phyloP scores from a whole-genome alignment of 2,329 filamentous ascomycete species.

The Xylariaceae sp. region DNA sequence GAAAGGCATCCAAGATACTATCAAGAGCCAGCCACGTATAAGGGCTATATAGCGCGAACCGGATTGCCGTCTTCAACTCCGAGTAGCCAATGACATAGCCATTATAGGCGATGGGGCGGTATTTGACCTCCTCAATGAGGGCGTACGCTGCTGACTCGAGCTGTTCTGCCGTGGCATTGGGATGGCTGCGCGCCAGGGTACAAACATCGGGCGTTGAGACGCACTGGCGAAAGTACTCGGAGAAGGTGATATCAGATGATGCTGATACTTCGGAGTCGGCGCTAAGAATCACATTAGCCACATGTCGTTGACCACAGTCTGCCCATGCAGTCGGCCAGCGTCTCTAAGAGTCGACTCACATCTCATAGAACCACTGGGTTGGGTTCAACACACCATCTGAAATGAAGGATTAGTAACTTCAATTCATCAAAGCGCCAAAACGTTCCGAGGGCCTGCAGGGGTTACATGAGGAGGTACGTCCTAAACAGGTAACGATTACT shows the following conservation, averaged over 20 bases:
- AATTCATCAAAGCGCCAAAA: not conserved
- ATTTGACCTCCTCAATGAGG: slow-evolving; percentile 39
- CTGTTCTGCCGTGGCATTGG: slow-evolving; percentile 43
- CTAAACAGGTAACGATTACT: not conserved
- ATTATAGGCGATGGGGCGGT: slow-evolving; percentile 36
- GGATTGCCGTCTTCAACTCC: slow-evolving; percentile 30
- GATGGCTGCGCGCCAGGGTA: slow-evolving; percentile 35
- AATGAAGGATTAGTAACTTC: not conserved
- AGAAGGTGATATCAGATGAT: slow-evolving; percentile 40
- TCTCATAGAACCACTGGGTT: slow-evolving; percentile 43
- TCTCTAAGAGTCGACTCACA: slow-evolving; percentile 18
- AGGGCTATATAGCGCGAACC: slow-evolving; percentile 32
- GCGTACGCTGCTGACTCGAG: slow-evolving; percentile 50
- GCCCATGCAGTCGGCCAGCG: not conserved
- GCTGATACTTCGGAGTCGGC: slow-evolving; percentile 37
- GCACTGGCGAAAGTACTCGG: slow-evolving; percentile 40
- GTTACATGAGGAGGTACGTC: not conserved
- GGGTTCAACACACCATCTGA: slow-evolving; percentile 36
- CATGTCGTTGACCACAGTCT: not conserved
- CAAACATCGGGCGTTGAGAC: slow-evolving; percentile 37
- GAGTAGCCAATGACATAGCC: slow-evolving; percentile 37
- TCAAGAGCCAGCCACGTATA: slow-evolving; percentile 24
- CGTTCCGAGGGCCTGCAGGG: not conserved
- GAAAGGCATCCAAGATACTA: slow-evolving; percentile 17
- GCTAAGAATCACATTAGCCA: not conserved